Base-by-base conservation (phyloP, 192 early-diverging fungal species). In the Coemansia sp. region DNA sequence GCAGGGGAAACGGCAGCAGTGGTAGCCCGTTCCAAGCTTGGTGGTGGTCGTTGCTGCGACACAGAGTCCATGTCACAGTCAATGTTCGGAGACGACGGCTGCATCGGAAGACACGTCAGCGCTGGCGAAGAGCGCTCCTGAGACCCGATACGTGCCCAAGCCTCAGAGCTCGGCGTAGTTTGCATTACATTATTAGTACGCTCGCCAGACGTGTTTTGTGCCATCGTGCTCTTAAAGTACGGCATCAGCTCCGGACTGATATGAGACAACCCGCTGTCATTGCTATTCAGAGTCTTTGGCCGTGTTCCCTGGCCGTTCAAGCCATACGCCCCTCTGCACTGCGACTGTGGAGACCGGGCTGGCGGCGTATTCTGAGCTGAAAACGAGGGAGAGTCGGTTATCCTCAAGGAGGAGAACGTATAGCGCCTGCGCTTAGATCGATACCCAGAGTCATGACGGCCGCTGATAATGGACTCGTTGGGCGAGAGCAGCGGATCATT, bases 381-480 rank as follows among this genome's bases (percentile, higher is more conserved):
- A 8, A 22, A 24, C 38, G 34, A 20, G 4, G 67, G 43, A 34
- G 67, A 44, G 6, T 22, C 57, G 10, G 29, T 36, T 20, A 29
- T n/a, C 24, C 33, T 20, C 22, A 27, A 36, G 7, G 76, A 65
- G 2, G 67, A 68, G 34, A 83, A 64, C 36, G 55, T 72, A 52
- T 83, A 83, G 51, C 81, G 81, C 49, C 75, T 83, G 66, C 76
- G 73, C 64, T 78, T 83, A 3, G 64, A 16, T 16, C 60, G 67
- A 3, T 52, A 66, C 6, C 38, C 27, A 6, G 42, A 16, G 36
- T 46, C 66, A 11, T 51, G 61, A 15, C 33, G 72, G 22, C 59
- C 60, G 52, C 33, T 46, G 20, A 3, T 33, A 13, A 69, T 51
- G 33, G 54, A 46, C 41, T 59, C 57, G 46, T 31, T 46, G 16